These are phyloP conservation scores for Ophioceras dolichostomum DNA, from an alignment of 2,329 filamentous ascomycete species.

Conservation along the genomic window DNA sequence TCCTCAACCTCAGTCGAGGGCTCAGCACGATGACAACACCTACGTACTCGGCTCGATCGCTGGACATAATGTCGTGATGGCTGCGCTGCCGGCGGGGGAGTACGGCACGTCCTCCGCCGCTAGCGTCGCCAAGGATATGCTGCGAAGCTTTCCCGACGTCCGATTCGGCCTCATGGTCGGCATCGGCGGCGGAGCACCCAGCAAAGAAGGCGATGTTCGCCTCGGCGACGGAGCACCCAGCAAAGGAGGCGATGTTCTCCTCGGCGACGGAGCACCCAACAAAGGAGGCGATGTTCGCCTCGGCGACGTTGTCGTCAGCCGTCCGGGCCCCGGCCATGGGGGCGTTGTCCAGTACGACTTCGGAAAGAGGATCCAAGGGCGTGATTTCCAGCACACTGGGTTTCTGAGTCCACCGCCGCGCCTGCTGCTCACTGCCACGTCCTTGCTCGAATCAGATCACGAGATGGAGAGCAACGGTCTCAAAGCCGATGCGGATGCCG, in stretches of 20 bases:
- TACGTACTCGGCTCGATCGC: slow-evolving; percentile 20
- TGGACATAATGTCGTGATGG: slow-evolving; percentile 20
- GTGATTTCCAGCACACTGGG: background rate
- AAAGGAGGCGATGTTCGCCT: slow-evolving; percentile 20
- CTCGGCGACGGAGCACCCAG: slow-evolving; percentile 22
- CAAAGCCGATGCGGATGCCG: background rate
- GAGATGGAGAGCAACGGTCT: background rate
- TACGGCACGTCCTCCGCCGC: slow-evolving; percentile 14
- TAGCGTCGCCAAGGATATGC: slow-evolving; percentile 15
- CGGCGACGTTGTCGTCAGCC: slow-evolving; percentile 17
- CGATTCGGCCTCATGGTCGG: slow-evolving; percentile 11
- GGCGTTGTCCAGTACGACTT: slow-evolving; percentile 1
- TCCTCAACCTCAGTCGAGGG: background rate
- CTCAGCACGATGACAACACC: slow-evolving; percentile 13
- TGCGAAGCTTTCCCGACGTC: slow-evolving; percentile 16
- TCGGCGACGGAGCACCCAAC: slow-evolving; percentile 22
- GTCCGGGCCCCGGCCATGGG: background rate
- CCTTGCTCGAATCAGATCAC: background rate
- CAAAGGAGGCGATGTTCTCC: slow-evolving; percentile 20
- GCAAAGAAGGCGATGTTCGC: slow-evolving; percentile 20
- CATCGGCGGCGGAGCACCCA: slow-evolving; percentile 17
- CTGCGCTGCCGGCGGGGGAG: background rate
- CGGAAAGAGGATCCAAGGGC: background rate
- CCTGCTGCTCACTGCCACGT: background rate
- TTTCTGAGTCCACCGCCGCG: background rate